Evolutionary conservation across 1,139 yeast species (phyloP), one percentile per base, ranked within the genome.

Genomic region (Geotrichum cucujoidarum): DNA sequence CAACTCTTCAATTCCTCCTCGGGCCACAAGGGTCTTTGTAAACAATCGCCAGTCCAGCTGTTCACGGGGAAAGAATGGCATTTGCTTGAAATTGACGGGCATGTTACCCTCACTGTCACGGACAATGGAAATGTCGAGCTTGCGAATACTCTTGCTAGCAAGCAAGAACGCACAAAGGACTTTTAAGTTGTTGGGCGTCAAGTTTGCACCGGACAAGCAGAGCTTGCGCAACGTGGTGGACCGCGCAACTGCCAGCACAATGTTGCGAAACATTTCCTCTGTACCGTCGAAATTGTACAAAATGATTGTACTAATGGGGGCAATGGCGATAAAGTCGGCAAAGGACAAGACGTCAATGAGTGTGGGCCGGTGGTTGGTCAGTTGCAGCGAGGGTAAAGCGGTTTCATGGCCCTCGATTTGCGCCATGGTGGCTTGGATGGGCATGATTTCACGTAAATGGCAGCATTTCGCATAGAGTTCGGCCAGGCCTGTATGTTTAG

Each of bases 401-500:
- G 81, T 76, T 0, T 80, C 65, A 59, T 86, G 86, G 52, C 81
- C 81, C 60, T 83, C 85, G 52, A 90, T 74, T 63, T 90, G 97
- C 59, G 83, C 83, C 57, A 88, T 65, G 0, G 95, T 88, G 0
- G 95, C 95, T 0, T 95, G 95, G 52, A 90, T 89, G 0, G 97
- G 97, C 54, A 90, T 68, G 47, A 90, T 90, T 60, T 90, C 97
- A 48, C 97, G 73, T 53, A 90, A 71, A 67, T 90, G 97, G 60
- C 97, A 90, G 64, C 97, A 89, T 56, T 97, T 72, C 0, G 97
- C 87, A 64, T 90, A 90, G n/a, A 90, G 71, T 36, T 81, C 77
- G 58, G 85, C 94, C 50, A 88, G 68, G 0, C 54, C 36, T 6
- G 46, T 86, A 72, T 38, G 24, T 7, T 16, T 11, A 18, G 37